Evolutionary conservation across 1,284 basidiomycete species (phyloP).

Genomic region (Cutaneotrichosporon cyanovorans): DNA sequence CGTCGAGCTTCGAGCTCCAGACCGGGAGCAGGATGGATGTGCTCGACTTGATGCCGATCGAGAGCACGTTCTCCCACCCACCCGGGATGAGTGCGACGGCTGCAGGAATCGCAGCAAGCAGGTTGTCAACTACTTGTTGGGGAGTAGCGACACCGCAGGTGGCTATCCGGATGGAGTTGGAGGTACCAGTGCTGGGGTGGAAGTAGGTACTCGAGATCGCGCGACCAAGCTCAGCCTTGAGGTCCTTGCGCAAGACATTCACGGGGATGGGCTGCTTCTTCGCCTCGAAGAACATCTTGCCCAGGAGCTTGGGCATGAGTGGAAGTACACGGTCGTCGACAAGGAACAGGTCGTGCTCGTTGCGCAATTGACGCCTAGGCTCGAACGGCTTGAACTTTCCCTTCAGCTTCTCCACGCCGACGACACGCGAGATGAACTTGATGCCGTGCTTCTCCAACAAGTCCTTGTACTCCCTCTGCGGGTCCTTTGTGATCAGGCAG

Average conservation of each 20-base stretch:
- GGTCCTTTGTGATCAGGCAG: conserved; percentile 91
- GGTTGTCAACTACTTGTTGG: conserved; percentile 66
- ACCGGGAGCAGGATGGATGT: conserved; percentile 78
- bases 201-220: conserved; percentile 90
- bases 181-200: conserved; percentile 86
- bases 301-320: conserved; percentile 77
- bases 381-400: conserved; percentile 92
- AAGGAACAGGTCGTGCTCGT: conserved; percentile 85
- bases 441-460: conserved; percentile 66
- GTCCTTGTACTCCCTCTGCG: conserved; percentile 93
- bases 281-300: conserved; percentile 83
- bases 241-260: conserved; percentile 70
- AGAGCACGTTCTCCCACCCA: conserved; percentile 87
- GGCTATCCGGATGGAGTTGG: conserved; percentile 77
- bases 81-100: conserved; percentile 63
- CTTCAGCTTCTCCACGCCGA: conserved; percentile 79
- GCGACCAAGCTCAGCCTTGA: conserved; percentile 81
- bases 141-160: conserved; percentile 60
- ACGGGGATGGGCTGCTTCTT: conserved; percentile 98
- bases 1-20: conserved; percentile 63
- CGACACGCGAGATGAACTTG: conserved; percentile 85
- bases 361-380: conserved; percentile 71
- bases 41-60: conserved; percentile 84
- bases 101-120: conserved; percentile 70
- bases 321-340: conserved; percentile 85